Evolutionary conservation across 306 rosid species (phyloP).

Genomic region (Gynostemma pentaphyllum): DNA sequence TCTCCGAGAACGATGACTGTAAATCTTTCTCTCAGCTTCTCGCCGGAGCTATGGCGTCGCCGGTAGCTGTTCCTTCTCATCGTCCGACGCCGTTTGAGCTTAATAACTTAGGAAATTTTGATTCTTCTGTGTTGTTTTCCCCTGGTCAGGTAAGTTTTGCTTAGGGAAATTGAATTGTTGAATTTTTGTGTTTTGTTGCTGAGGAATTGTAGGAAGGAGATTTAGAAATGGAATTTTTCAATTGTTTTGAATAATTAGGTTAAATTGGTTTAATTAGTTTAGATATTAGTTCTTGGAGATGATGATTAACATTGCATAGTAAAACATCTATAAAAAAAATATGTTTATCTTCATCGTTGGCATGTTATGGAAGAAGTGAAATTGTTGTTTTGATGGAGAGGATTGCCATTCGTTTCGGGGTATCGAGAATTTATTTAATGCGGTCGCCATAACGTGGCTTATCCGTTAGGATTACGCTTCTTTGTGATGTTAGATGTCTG

Average conservation of each 20-base stretch:
- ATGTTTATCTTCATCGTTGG: background rate
- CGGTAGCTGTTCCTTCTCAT: conserved; percentile 13
- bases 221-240: background rate
- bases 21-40: conserved; percentile 82
- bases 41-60: conserved; percentile 65
- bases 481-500: background rate
- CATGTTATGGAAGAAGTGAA: background rate
- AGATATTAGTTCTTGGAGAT: background rate
- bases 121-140: conserved; percentile 37
- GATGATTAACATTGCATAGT: background rate
- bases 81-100: conserved; percentile 11
- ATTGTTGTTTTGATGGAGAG: background rate
- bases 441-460: too few relatives aligned
- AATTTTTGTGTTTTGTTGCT: background rate
- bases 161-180: too few relatives aligned
- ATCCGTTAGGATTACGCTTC: too few relatives aligned
- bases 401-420: background rate
- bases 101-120: conserved; percentile 14
- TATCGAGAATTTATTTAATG: too few relatives aligned
- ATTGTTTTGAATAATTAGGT: too few relatives aligned
- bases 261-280: too few relatives aligned
- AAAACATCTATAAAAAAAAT: background rate
- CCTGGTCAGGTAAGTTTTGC: conserved; percentile 59
- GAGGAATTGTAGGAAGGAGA: background rate
- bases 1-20: conserved; percentile 41